Percentiles rank a stretch among this genome's conserved stretches.
Evolutionary conservation across 768 basidiomycete genomes (phyloP).

Genomic region (Mrakia hoshinonis): DNA sequence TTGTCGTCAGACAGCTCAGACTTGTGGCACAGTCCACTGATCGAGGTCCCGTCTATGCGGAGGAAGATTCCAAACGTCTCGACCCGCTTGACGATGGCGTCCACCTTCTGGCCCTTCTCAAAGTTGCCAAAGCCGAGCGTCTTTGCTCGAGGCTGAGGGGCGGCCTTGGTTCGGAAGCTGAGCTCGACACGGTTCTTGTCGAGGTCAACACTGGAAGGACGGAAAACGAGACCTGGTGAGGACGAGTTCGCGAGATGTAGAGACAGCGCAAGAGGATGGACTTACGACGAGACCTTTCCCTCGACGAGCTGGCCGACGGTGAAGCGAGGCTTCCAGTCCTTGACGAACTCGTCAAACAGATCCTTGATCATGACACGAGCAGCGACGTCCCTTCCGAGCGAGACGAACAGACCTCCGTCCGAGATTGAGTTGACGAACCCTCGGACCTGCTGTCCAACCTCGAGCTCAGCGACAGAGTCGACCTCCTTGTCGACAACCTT

Average conservation of each 20-base stretch:
- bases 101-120: slow-evolving; percentile 67
- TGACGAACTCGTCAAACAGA: slow-evolving; percentile 91
- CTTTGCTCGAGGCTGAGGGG: slow-evolving; percentile 30
- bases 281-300: slow-evolving; percentile 61
- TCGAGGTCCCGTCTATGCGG: slow-evolving; percentile 69
- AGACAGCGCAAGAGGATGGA: background rate
- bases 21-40: slow-evolving; percentile 88
- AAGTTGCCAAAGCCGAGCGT: slow-evolving; percentile 48
- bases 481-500: slow-evolving; percentile 63
- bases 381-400: slow-evolving; percentile 70
- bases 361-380: slow-evolving; percentile 89
- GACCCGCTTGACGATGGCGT: slow-evolving; percentile 66
- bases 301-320: slow-evolving; percentile 70
- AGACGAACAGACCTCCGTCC: slow-evolving; percentile 82
- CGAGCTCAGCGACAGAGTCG: slow-evolving; percentile 52
- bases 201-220: slow-evolving; percentile 53
- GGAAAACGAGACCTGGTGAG: background rate
- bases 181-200: slow-evolving; percentile 78
- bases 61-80: slow-evolving; percentile 91
- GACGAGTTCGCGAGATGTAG: background rate
- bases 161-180: slow-evolving; percentile 53
- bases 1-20: slow-evolving; percentile 87
- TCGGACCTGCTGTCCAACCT: slow-evolving; percentile 64
- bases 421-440: slow-evolving; percentile 84
- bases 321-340: slow-evolving; percentile 88